Base-by-base conservation (phyloP, 768 basidiomycete species). In the Nidularia sp. region DNA sequence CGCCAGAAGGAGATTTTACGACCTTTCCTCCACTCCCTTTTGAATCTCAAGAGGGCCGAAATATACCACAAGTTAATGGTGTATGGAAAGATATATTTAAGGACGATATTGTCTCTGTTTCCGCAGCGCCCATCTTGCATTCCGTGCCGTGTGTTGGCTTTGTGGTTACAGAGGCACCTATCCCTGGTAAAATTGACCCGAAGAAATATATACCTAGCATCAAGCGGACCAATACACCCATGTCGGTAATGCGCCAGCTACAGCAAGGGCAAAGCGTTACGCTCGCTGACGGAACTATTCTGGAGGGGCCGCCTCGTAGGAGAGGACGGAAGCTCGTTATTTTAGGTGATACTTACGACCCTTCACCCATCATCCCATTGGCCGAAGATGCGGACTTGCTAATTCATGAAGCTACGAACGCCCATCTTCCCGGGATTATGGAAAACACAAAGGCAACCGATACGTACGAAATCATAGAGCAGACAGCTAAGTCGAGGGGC, bases 341-440 rank as follows among this genome's bases (percentile, higher is more conserved):
- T 52, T 74, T 95, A 34, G 93, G 93, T 0, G 94, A 95, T 59
- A 93, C 92, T 4, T 85, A 77, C 62, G 84, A 96, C 65, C 87
- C 88, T 4, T 84, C 83, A n/a, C 72, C 80, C 3, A 85, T 89
- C 35, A 71, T 70, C 18, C 66, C 70, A 6, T 65, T 92, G 6
- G 88, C 88, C 15, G 64, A 67, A 62, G 81, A 81, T 49, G 80
- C 86, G 32, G 87, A 92, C 55, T 56, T 95, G 42, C 70, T 95
- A 31, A 74, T 96, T 32, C 93, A 97, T 60, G 93, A 97, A 68
- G 88, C 90, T 7, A 96, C 93, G 6, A 96, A 95, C 62, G 89
- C 92, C 1, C 82, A 88, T 69, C 69, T 97, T 3, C 85, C 84
- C 1, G 79, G 75, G 2, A 65, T 90, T 53, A 85, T 89, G 56